phyloP scores from a whole-genome alignment of 1,284 basidiomycete species.

The Leccinum subfulvum region DNA sequence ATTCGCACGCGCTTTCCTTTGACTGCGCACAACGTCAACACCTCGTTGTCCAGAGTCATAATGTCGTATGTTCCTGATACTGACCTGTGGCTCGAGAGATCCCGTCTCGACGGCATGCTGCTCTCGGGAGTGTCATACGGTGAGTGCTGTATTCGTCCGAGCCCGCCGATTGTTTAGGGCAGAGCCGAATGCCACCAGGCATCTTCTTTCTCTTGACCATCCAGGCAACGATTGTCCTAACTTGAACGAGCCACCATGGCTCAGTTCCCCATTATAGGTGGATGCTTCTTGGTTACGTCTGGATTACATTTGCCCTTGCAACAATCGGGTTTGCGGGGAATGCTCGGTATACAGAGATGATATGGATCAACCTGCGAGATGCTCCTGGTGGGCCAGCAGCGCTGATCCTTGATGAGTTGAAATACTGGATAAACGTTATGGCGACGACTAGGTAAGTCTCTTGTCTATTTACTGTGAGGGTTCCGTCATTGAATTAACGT shows the following conservation, averaged over 20 bases:
- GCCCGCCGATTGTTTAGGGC: neutral
- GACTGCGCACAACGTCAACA: no score
- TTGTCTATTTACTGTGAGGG: neutral
- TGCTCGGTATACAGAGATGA: constrained; percentile 32
- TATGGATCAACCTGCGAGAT: constrained; percentile 34
- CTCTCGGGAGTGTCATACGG: constrained; percentile 17
- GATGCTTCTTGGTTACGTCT: constrained; percentile 23
- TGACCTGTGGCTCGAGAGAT: constrained; percentile 28
- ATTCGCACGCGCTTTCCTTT: no score
- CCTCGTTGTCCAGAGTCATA: constrained; percentile 13
- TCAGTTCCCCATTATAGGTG: neutral
- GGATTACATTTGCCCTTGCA: constrained; percentile 31
- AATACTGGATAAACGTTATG: constrained; percentile 26
- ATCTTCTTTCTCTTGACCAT: constrained; percentile 13
- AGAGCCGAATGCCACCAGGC: constrained; percentile 5
- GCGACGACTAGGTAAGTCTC: constrained; percentile 26
- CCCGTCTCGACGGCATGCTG: constrained; percentile 27
- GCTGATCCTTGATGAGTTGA: constrained; percentile 19
- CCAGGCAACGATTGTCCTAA: neutral
- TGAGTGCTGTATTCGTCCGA: neutral
- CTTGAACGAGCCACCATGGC: neutral
- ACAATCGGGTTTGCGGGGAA: constrained; percentile 34
- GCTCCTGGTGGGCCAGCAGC: constrained; percentile 21
- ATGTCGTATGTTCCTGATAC: constrained; percentile 20
- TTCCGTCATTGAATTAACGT: neutral